These are phyloP conservation scores for apple (Malus domestica) DNA, from an alignment of 306 rosid genomes.

Conservation along the genomic window DNA sequence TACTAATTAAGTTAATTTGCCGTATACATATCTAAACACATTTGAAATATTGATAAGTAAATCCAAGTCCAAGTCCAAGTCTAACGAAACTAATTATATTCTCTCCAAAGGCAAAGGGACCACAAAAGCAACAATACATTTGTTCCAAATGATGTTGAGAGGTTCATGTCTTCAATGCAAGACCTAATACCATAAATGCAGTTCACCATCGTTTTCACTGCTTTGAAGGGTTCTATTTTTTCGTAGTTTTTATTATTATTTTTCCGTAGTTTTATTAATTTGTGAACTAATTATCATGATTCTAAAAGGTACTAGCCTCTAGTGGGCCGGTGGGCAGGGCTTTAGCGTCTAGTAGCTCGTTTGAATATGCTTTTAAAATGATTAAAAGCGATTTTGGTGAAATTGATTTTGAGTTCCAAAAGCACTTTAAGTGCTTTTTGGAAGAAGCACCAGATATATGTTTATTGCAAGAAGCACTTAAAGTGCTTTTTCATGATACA, in stretches of 20 bases:
- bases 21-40: too few relatives aligned
- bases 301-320: too few relatives aligned
- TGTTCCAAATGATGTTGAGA: constrained; percentile 33
- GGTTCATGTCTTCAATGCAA: constrained; percentile 47
- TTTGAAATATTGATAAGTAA: not conserved
- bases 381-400: too few relatives aligned
- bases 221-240: not conserved
- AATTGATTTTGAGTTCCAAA: too few relatives aligned
- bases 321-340: too few relatives aligned
- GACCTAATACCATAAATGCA: constrained; percentile 54
- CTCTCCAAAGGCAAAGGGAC: constrained; percentile 35
- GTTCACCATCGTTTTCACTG: not conserved
- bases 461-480: too few relatives aligned
- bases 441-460: too few relatives aligned
- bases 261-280: not conserved
- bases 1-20: not conserved
- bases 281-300: not conserved
- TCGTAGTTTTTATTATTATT: not conserved
- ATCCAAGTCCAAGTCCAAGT: constrained; percentile 10
- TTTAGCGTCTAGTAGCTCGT: too few relatives aligned
- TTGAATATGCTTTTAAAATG: too few relatives aligned
- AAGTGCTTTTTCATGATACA: too few relatives aligned
- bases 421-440: too few relatives aligned
- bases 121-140: constrained; percentile 37
- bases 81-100: constrained; percentile 29